These are phyloP conservation scores for Zygnema cylindricum DNA, from an alignment of 139 green algal genomes.

Conservation along the genomic window DNA sequence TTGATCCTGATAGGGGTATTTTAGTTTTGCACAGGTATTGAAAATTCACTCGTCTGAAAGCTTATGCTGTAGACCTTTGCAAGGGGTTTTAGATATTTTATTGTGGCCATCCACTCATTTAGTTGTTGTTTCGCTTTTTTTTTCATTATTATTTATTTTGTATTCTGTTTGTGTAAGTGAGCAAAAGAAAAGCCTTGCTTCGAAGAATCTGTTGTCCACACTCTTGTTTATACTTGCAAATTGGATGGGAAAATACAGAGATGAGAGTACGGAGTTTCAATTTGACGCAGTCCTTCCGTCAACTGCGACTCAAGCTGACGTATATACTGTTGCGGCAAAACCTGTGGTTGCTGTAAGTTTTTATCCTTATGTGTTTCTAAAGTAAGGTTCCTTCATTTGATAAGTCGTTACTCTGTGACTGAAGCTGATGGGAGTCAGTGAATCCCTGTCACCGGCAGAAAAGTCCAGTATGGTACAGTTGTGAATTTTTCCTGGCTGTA, in stretches of 20 bases:
- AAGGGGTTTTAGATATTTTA: too few species aligned
- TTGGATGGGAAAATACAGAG: neutral
- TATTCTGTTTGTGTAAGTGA: too few species aligned
- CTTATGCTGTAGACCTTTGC: too few species aligned
- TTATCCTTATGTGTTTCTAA: neutral
- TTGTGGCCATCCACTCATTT: too few species aligned
- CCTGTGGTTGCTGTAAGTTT: slow-evolving; percentile 17
- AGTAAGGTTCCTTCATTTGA: neutral
- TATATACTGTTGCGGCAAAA: slow-evolving; percentile 24
- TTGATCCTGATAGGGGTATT: neutral
- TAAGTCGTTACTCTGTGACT: neutral
- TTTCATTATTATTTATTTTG: too few species aligned
- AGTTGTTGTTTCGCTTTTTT: too few species aligned
- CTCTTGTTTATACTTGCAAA: neutral
- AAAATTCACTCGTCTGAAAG: too few species aligned
- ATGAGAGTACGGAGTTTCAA: slow-evolving; percentile 30
- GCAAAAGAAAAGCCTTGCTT: neutral
- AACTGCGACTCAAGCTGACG: slow-evolving; percentile 15
- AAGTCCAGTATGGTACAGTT: too few species aligned
- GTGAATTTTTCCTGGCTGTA: too few species aligned
- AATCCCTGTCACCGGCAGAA: too few species aligned
- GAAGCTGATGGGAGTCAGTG: too few species aligned
- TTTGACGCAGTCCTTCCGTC: slow-evolving; percentile 37
- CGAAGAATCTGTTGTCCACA: neutral
- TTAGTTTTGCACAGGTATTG: slow-evolving; percentile 36